Evolutionary conservation across 208 protist species (phyloP).

Genomic region (Ichthyophonus hoferi): DNA sequence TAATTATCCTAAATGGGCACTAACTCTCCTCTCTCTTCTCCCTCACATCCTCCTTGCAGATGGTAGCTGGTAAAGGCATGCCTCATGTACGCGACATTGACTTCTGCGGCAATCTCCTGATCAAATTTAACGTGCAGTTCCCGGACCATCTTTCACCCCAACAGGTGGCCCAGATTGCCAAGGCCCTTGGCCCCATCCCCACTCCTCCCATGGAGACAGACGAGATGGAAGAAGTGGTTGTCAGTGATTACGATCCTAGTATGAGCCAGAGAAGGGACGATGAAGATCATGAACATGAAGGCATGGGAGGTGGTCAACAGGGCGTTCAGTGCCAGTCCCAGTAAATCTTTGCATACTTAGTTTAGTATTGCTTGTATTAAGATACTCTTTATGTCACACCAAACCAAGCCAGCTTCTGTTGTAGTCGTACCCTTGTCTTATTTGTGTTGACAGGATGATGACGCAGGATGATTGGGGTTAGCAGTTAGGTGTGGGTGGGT

Average conservation of each 20-base stretch:
- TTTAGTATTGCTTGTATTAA: neutral
- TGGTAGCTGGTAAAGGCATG: constrained; percentile 63
- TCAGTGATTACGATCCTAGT: neutral
- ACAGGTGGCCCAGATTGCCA: neutral
- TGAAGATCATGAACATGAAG: constrained; percentile 22
- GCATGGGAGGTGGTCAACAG: neutral
- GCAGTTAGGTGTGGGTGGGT: too few species aligned
- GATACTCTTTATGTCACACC: neutral
- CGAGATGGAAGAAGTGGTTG: neutral
- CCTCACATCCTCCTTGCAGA: constrained; percentile 48
- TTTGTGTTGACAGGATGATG: too few species aligned
- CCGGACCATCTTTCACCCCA: constrained; percentile 18
- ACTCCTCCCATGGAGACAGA: constrained; percentile 5
- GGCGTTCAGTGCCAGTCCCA: constrained; percentile 12
- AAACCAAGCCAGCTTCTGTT: neutral
- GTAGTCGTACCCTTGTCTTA: neutral
- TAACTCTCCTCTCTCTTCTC: neutral
- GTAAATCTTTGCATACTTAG: neutral
- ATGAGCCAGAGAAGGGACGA: neutral
- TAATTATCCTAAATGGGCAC: neutral
- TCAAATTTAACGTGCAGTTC: constrained; percentile 64
- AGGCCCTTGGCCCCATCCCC: neutral
- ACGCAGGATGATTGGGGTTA: too few species aligned
- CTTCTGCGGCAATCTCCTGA: constrained; percentile 62
- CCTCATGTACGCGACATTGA: constrained; percentile 57